Evolutionary conservation across 2,329 filamentous ascomycete genomes (phyloP).

Genomic region (Paecilomyces variotii): DNA sequence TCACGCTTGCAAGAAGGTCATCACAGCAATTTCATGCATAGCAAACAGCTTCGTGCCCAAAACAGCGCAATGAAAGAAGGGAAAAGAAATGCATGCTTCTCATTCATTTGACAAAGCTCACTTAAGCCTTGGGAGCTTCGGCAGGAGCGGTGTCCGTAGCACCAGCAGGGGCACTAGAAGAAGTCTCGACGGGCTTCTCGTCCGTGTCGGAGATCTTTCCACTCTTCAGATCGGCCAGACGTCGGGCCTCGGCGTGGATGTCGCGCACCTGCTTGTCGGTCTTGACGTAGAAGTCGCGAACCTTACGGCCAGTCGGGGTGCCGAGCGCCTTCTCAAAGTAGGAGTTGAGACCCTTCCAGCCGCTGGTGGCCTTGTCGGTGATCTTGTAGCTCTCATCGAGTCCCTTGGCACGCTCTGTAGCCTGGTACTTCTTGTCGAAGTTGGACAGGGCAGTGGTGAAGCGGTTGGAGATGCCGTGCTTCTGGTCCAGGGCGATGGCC

Average conservation of each 20-base stretch:
- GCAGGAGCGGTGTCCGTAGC: not conserved
- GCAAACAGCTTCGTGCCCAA: not conserved
- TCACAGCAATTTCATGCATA: not conserved
- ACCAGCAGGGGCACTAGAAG: slow-evolving; percentile 17
- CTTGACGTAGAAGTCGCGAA: slow-evolving; percentile 80
- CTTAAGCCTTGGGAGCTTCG: not conserved
- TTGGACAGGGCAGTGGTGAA: slow-evolving; percentile 70
- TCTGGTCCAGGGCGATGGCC: slow-evolving; percentile 79
- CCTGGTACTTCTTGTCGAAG: slow-evolving; percentile 81
- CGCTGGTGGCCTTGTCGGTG: slow-evolving; percentile 60
- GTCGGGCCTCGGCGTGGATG: slow-evolving; percentile 82
- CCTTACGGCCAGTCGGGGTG: slow-evolving; percentile 79
- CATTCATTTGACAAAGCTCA: not conserved
- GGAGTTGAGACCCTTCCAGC: slow-evolving; percentile 61
- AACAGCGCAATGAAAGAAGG: not conserved
- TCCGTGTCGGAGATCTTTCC: slow-evolving; percentile 35
- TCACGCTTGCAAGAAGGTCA: not conserved
- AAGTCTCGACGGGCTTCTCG: slow-evolving; percentile 32
- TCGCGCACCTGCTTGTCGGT: slow-evolving; percentile 85
- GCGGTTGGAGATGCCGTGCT: slow-evolving; percentile 73
- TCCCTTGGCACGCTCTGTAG: slow-evolving; percentile 74
- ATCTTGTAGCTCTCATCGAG: slow-evolving; percentile 82
- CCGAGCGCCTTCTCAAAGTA: slow-evolving; percentile 93
- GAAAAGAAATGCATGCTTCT: not conserved
- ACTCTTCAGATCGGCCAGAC: slow-evolving; percentile 79